Evolutionary conservation across 345 rosid species (phyloP).

Genomic region (Eucalyptus cloeziana): DNA sequence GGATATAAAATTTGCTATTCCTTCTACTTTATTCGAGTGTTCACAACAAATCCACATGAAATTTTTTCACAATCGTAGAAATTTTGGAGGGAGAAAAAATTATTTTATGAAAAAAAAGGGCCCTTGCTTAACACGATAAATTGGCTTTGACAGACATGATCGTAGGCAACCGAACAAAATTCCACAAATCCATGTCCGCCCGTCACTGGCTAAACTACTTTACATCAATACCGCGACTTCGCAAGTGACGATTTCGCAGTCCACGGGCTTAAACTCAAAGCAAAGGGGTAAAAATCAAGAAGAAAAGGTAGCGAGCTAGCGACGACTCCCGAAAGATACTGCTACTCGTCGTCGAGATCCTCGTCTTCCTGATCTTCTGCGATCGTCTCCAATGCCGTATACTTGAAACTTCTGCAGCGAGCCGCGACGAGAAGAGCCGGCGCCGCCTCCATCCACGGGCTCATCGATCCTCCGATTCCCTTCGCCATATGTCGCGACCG

Average conservation of each 20-base stretch:
- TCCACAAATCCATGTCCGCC: too few relatives aligned
- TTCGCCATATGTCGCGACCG: constrained; percentile 5
- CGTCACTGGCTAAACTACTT: neutral
- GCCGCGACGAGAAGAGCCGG: constrained; percentile 16
- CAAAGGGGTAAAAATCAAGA: neutral
- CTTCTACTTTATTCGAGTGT: neutral
- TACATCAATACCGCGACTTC: neutral
- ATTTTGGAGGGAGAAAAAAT: neutral
- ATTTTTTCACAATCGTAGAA: neutral
- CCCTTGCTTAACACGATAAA: too few relatives aligned
- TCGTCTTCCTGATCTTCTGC: constrained; percentile 22
- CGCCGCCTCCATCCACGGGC: constrained; percentile 25
- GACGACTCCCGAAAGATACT: neutral
- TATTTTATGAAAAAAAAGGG: too few relatives aligned
- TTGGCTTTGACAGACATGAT: too few relatives aligned
- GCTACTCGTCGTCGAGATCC: neutral
- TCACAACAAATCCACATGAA: accelerated
- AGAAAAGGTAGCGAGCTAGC: neutral
- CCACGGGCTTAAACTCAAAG: neutral
- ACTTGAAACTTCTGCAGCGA: neutral
- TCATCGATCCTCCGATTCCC: neutral
- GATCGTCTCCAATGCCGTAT: constrained; percentile 30
- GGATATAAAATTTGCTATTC: neutral
- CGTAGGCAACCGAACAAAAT: too few relatives aligned
- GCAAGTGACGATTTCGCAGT: neutral